Evolutionary conservation across 2,329 filamentous ascomycete species (phyloP).

Genomic region (Sporothrix globosa): DNA sequence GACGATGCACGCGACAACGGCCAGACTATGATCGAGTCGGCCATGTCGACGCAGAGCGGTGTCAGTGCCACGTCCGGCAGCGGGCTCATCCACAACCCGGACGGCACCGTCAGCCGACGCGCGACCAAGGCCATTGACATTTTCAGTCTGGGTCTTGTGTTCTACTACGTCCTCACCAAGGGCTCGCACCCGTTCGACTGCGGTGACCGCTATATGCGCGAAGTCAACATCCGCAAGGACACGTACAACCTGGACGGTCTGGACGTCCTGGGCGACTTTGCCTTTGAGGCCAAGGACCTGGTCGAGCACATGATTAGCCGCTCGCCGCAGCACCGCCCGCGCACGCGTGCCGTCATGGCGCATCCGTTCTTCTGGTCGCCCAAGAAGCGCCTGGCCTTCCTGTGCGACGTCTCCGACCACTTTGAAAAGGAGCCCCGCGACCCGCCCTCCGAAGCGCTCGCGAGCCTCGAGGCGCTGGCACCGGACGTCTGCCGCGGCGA

Average conservation of each 20-base stretch:
- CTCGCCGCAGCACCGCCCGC: constrained; percentile 63
- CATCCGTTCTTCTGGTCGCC: constrained; percentile 97
- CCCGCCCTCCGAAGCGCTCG: constrained; percentile 70
- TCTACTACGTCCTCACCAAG: constrained; percentile 96
- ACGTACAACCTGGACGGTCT: constrained; percentile 72
- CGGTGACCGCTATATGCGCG: constrained; percentile 90
- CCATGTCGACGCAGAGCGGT: constrained; percentile 57
- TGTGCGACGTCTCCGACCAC: constrained; percentile 96
- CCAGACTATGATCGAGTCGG: constrained; percentile 53
- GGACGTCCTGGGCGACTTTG: constrained; percentile 77
- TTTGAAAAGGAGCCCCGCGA: constrained; percentile 92
- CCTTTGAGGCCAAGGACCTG: constrained; percentile 83
- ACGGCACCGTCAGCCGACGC: constrained; percentile 68
- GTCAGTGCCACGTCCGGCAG: constrained; percentile 43
- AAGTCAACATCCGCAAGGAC: constrained; percentile 95
- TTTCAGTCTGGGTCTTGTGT: constrained; percentile 95
- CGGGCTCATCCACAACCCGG: constrained; percentile 44
- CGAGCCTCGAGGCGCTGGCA: constrained; percentile 60
- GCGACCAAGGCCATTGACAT: constrained; percentile 97
- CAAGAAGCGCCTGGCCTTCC: constrained; percentile 84
- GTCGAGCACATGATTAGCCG: constrained; percentile 75
- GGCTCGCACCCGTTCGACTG: constrained; percentile 93
- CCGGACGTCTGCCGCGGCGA: constrained; percentile 62
- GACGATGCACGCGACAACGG: constrained; percentile 64
- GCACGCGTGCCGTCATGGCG: constrained; percentile 77